A percentile compares a stretch with the other conserved stretches of the same genome.
These are phyloP conservation scores for Alloteropsis semialata DNA, from an alignment of 176 grass and related monocot genomes.

Conservation along the genomic window DNA sequence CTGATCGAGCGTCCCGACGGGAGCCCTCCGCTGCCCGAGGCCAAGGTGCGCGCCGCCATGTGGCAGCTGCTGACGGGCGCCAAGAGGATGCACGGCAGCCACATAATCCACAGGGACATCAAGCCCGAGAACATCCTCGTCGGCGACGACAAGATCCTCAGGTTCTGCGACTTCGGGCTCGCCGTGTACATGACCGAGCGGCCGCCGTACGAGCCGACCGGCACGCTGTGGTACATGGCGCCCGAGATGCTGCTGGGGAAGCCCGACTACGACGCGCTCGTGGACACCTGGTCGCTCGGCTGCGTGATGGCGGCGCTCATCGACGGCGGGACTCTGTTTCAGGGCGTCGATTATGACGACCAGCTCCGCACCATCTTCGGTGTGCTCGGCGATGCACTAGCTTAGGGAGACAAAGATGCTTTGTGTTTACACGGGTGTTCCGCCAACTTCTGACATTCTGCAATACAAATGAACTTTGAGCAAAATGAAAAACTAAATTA, in stretches of 20 bases:
- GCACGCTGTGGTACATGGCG: background rate
- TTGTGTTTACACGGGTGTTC: too few relatives aligned
- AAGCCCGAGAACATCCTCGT: slow-evolving; percentile 34
- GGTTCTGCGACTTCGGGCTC: slow-evolving; percentile 34
- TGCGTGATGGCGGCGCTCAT: too few relatives aligned
- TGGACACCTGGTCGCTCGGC: background rate
- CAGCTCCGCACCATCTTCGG: too few relatives aligned
- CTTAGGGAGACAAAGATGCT: too few relatives aligned
- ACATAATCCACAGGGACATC: slow-evolving; percentile 36
- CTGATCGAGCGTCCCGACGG: background rate
- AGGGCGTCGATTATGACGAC: too few relatives aligned
- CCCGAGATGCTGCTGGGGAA: background rate
- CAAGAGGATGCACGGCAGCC: background rate
- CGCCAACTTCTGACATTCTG: too few relatives aligned
- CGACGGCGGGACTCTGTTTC: too few relatives aligned
- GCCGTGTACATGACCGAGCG: background rate
- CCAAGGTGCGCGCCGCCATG: background rate
- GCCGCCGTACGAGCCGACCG: background rate
- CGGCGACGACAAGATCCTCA: background rate
- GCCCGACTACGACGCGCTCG: background rate
- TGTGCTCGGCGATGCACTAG: too few relatives aligned
- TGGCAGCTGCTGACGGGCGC: background rate
- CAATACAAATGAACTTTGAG: too few relatives aligned
- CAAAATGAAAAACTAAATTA: too few relatives aligned
- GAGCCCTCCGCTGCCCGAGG: background rate